Evolutionary conservation across 2,329 filamentous ascomycete species (phyloP).

Genomic region (Fusarium ambrosium): DNA sequence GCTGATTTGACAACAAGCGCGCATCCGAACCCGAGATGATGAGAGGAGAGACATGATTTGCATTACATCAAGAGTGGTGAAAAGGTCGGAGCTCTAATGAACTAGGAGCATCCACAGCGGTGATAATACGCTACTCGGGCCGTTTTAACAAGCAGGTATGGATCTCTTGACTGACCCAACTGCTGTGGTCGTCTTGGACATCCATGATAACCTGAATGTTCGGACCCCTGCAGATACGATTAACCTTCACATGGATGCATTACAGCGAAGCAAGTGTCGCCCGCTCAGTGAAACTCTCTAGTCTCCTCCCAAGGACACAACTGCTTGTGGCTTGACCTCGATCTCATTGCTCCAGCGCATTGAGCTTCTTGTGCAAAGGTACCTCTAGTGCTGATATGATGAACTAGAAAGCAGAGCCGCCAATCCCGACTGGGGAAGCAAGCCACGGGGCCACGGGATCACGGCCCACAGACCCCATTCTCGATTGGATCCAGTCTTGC

Average conservation of each 20-base stretch:
- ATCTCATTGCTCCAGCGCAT: not conserved
- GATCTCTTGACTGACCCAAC: not conserved
- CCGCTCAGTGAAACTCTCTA: slow-evolving; percentile 5
- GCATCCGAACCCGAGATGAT: slow-evolving; percentile 16
- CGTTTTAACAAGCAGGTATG: not conserved
- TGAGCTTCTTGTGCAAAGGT: slow-evolving; percentile 19
- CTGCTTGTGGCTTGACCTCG: not conserved
- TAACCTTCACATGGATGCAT: not conserved
- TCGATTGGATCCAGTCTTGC: not conserved
- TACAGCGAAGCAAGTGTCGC: not conserved
- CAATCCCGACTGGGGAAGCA: slow-evolving; percentile 30
- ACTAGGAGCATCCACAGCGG: not conserved
- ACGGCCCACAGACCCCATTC: slow-evolving; percentile 4
- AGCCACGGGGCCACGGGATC: slow-evolving; percentile 5
- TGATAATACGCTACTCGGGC: not conserved
- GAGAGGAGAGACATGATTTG: not conserved
- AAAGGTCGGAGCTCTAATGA: slow-evolving; percentile 7
- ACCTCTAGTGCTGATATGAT: slow-evolving; percentile 34
- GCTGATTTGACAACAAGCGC: slow-evolving; percentile 30
- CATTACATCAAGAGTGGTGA: not conserved
- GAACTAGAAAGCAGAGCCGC: slow-evolving; percentile 22
- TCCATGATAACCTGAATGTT: not conserved
- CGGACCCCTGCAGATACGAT: slow-evolving; percentile 1
- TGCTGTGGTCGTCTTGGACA: not conserved
- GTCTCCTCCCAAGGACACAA: not conserved